Percentiles rank a stretch among this genome's conserved stretches.
Evolutionary conservation across 2,329 filamentous ascomycete species (phyloP).

Genomic region (Fusarium nurragi): DNA sequence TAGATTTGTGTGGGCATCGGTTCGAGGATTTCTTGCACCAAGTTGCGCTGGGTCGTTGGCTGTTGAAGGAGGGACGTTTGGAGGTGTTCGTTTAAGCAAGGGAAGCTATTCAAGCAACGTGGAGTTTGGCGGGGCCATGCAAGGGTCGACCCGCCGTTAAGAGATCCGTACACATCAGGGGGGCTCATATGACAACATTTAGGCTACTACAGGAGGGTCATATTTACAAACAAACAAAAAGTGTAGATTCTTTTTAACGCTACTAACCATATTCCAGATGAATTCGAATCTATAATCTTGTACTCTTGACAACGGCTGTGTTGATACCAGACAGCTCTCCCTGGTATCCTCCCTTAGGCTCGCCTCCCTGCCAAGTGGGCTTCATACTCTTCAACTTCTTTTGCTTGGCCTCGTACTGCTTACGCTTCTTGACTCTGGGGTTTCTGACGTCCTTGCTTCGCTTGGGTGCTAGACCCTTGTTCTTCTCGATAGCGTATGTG

Average conservation of each 20-base stretch:
- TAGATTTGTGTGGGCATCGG: constrained; percentile 23
- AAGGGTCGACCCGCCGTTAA: constrained; percentile 18
- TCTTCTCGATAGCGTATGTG: constrained; percentile 94
- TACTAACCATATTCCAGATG: constrained; percentile 25
- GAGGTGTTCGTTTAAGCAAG: constrained; percentile 8
- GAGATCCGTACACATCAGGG: neutral
- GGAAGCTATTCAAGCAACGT: constrained; percentile 41
- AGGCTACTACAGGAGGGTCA: neutral
- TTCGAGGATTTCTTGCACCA: constrained; percentile 1
- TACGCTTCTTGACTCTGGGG: constrained; percentile 96
- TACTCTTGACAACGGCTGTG: constrained; percentile 89
- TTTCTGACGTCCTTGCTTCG: constrained; percentile 95
- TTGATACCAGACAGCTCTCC: constrained; percentile 97
- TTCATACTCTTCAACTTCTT: constrained; percentile 94
- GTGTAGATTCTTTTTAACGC: constrained; percentile 10
- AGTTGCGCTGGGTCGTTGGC: constrained; percentile 3
- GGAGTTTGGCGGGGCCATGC: constrained; percentile 39
- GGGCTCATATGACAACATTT: constrained; percentile 1
- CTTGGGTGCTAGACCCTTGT: constrained; percentile 90
- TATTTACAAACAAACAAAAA: constrained; percentile 4
- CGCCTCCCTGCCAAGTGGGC: constrained; percentile 84
- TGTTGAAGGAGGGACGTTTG: constrained; percentile 11
- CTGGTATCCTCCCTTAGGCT: constrained; percentile 84
- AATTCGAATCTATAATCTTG: constrained; percentile 73
- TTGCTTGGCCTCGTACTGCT: constrained; percentile 95